Evolutionary conservation across 2,329 filamentous ascomycete species (phyloP).

Genomic region (Helotiales sp.): DNA sequence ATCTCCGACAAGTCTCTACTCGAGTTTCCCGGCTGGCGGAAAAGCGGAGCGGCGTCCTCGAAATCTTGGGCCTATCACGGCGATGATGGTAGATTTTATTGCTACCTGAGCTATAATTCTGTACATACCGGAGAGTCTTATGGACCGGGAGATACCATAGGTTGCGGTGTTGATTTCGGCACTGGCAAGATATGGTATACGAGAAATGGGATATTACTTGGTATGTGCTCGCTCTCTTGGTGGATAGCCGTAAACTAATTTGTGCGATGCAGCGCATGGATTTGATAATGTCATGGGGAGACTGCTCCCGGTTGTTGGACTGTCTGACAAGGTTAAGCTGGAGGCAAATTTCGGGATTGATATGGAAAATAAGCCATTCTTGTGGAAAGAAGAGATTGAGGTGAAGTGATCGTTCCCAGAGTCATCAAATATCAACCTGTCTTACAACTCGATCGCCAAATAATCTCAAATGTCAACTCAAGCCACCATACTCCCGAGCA

Average conservation of each 20-base stretch:
- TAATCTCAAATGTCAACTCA: not conserved
- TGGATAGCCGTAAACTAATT: not conserved
- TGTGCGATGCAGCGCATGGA: not conserved
- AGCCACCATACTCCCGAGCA: no score
- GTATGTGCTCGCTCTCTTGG: not conserved
- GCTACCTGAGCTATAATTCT: not conserved
- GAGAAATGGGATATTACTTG: not conserved
- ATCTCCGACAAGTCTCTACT: not conserved
- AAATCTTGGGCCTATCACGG: slow-evolving; percentile 3
- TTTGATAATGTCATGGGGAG: not conserved
- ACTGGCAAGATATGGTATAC: slow-evolving; percentile 6
- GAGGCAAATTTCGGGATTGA: not conserved
- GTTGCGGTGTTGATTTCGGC: not conserved
- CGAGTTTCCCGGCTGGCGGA: not conserved
- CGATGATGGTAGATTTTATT: slow-evolving; percentile 3
- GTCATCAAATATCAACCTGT: no score
- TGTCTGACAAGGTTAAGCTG: not conserved
- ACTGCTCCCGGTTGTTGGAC: slow-evolving; percentile 4
- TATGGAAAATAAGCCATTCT: not conserved
- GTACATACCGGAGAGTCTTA: not conserved
- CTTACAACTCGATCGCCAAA: not conserved
- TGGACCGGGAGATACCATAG: not conserved
- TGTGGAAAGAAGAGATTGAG: not conserved
- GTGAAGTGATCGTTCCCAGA: not conserved
- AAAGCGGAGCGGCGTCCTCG: not conserved